Percentiles rank a stretch among this genome's conserved stretches.
phyloP scores from a whole-genome alignment of 2,329 filamentous ascomycete species.

The Plectosphaerella plurivora region DNA sequence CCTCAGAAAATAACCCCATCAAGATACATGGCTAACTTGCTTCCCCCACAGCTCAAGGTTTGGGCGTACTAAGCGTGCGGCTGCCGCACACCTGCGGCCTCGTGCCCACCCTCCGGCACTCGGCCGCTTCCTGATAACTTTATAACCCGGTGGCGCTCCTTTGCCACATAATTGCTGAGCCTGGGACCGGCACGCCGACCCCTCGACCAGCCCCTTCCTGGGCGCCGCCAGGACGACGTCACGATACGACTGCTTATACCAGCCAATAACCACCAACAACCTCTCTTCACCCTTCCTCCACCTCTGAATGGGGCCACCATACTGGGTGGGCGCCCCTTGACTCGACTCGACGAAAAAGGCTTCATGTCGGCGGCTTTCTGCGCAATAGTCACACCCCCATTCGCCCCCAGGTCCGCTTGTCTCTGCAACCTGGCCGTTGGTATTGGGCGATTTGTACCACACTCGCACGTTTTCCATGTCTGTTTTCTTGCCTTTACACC shows the following conservation, averaged over 20 bases:
- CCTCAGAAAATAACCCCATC: constrained; percentile 31
- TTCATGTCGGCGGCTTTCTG: constrained; percentile 6
- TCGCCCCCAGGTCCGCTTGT: constrained; percentile 4
- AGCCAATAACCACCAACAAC: constrained; percentile 1
- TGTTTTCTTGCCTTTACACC: constrained; percentile 4
- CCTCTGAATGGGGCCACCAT: neutral
- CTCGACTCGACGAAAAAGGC: neutral
- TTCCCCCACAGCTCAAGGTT: constrained; percentile 65
- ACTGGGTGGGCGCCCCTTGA: too few relatives aligned
- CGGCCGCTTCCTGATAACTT: neutral
- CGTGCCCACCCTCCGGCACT: neutral
- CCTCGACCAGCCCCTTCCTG: neutral
- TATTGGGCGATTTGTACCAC: constrained; percentile 11
- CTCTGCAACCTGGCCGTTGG: constrained; percentile 7
- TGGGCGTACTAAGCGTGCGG: constrained; percentile 65
- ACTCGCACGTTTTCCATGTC: constrained; percentile 10
- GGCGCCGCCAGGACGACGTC: constrained; percentile 12
- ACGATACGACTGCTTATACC: constrained; percentile 13
- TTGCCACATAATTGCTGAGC: constrained; percentile 13
- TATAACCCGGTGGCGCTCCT: constrained; percentile 8
- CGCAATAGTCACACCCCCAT: constrained; percentile 6
- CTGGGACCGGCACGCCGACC: neutral
- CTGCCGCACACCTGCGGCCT: neutral
- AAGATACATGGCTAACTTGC: constrained; percentile 36
- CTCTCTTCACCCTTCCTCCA: constrained; percentile 9